Evolutionary conservation across 1,284 basidiomycete genomes (phyloP).

Genomic region (Ganoderma meredithae): DNA sequence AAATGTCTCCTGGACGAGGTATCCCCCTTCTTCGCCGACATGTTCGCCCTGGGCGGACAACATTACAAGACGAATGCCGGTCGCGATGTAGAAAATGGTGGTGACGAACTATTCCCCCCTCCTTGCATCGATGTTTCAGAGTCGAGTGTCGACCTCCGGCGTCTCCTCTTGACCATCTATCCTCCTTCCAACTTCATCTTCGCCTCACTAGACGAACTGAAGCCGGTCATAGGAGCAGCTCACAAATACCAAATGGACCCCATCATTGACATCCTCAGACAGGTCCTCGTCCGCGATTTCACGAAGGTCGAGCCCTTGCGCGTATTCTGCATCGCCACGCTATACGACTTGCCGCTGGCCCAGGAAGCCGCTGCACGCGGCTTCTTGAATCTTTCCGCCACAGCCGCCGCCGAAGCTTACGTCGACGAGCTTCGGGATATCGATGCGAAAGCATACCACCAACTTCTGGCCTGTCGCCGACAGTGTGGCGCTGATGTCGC

Average conservation of each 20-base stretch:
- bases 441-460: not conserved
- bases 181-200: constrained; percentile 8
- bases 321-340: constrained; percentile 42
- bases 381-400: not conserved
- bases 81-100: not conserved
- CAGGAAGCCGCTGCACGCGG: not conserved
- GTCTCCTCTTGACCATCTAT: not conserved
- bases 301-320: constrained; percentile 39
- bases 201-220: constrained; percentile 15
- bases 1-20: constrained; percentile 26
- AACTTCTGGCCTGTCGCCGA: not conserved
- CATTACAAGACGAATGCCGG: not conserved
- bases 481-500: not conserved
- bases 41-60: constrained; percentile 19
- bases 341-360: not conserved
- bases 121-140: not conserved
- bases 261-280: constrained; percentile 16
- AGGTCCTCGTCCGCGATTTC: constrained; percentile 32
- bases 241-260: constrained; percentile 27
- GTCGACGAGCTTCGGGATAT: constrained; percentile 4
- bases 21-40: constrained; percentile 33
- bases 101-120: too few species aligned
- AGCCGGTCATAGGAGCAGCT: constrained; percentile 19
- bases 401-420: not conserved
- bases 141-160: not conserved